Base-by-base conservation (phyloP, 768 basidiomycete species). In the Suillus plorans region DNA sequence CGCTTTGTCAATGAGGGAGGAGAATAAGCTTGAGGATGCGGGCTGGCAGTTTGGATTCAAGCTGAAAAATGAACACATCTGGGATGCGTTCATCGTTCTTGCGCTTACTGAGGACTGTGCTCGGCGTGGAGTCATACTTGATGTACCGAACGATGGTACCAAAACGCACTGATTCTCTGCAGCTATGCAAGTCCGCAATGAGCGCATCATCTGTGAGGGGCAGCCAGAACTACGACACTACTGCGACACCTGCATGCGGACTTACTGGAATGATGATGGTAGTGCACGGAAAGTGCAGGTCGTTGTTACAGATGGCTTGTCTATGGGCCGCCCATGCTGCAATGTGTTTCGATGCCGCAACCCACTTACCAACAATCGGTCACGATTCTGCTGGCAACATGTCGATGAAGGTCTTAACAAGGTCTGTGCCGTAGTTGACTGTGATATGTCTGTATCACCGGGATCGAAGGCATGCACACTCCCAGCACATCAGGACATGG, bases 91-190 rank as follows among this genome's bases (percentile, higher is more conserved):
- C 50, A 44, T 71, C 6, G 12, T 73, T 12, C 68, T 74, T 14
- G 59, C 70, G 4, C 66, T 77, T 5, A 69, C 76, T 0, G 4
- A 67, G 69, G 73, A 78, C 62, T 60, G 60, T 31, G 20, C 61
- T 10, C 34, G 58, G 28, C 65, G 56, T 2, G 28, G 45, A 6
- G 20, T 25, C 1, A 49, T 61, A 10, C 70, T 77, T 2, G 44
- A 49, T 10, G 69, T 77, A 18, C 72, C 72, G 8, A 69, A 77
- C 62, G 62, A 28, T 20, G 69, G 71, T 2, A 60, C 60, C 2
- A 73, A 77, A 52, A 44, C 69, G 67, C 66, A 68, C 36, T 65
- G 74, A 1, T 74, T 56, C 12, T 72, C 71, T 0, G 75, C 78
- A 50, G 20, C 58, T 12, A 45, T 45, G 44, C 44, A 45, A 45